These are phyloP conservation scores for Medicago lupulina DNA, from an alignment of 306 rosid species.

Conservation along the genomic window DNA sequence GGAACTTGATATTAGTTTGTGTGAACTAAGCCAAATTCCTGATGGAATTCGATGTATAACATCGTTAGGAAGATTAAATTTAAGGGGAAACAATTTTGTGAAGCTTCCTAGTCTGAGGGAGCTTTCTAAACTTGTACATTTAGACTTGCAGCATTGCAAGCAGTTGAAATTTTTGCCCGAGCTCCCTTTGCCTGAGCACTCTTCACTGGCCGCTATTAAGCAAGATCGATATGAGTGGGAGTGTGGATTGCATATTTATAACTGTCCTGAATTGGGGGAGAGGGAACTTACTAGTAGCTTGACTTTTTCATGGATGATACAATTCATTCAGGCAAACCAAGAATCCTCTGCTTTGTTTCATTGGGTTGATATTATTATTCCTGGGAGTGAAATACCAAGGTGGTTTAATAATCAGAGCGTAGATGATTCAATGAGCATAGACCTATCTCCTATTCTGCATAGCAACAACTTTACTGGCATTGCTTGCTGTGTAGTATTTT, in stretches of 20 bases:
- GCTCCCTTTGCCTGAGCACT: background rate
- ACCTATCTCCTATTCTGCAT: background rate
- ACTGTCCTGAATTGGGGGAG: background rate
- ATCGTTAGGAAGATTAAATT: background rate
- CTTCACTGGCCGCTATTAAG: background rate
- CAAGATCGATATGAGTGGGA: no score
- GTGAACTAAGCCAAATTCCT: background rate
- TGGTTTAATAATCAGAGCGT: background rate
- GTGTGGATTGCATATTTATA: background rate
- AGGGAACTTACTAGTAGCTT: background rate
- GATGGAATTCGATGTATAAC: background rate
- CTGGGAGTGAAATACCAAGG: slow-evolving; percentile 6
- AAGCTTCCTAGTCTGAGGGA: background rate
- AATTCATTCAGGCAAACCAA: background rate
- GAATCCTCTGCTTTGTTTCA: background rate
- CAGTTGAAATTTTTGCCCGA: background rate
- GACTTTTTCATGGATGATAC: background rate
- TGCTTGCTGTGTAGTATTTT: background rate
- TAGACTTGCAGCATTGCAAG: background rate
- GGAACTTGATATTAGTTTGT: background rate
- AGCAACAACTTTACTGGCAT: background rate
- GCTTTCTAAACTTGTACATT: background rate
- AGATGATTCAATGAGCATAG: background rate
- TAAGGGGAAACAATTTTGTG: background rate
- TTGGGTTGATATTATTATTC: background rate